Conservation (phyloP, 2,329 filamentous ascomycete genomes). For the Aspergillus jensenii region DNA sequence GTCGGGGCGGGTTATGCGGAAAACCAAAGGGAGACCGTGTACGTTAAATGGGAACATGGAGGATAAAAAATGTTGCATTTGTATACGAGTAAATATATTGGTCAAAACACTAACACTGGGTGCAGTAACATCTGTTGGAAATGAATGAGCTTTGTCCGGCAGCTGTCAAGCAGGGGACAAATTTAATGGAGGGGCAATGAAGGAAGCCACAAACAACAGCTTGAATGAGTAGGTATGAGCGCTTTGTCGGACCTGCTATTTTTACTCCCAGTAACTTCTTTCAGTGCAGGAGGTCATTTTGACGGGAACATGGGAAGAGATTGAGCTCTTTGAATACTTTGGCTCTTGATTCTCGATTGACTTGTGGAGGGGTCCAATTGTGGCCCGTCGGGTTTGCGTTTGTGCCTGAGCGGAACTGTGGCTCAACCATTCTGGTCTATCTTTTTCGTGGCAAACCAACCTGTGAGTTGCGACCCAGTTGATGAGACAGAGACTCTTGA, state of each 20-base stretch:
- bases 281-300: background rate
- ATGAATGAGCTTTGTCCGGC: slow-evolving; percentile 1
- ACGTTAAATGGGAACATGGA: background rate
- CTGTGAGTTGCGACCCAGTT: background rate
- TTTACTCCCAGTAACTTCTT: background rate
- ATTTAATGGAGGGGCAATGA: background rate
- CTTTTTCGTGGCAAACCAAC: background rate
- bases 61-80: background rate
- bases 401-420: background rate
- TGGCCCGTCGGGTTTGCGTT: too few relatives aligned
- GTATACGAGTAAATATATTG: background rate
- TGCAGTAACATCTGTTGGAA: background rate
- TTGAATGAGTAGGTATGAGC: background rate
- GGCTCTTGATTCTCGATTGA: background rate
- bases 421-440: background rate
- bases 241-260: slow-evolving; percentile 2
- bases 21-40: background rate
- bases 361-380: background rate
- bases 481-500: background rate
- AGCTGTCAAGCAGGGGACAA: background rate
- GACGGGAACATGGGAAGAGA: background rate
- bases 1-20: background rate
- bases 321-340: background rate
- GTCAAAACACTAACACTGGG: background rate
- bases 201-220: background rate